A percentile compares a stretch with the other conserved stretches of the same genome.
phyloP scores from a whole-genome alignment of 1,139 yeast species.

The Taphrina betulina region DNA sequence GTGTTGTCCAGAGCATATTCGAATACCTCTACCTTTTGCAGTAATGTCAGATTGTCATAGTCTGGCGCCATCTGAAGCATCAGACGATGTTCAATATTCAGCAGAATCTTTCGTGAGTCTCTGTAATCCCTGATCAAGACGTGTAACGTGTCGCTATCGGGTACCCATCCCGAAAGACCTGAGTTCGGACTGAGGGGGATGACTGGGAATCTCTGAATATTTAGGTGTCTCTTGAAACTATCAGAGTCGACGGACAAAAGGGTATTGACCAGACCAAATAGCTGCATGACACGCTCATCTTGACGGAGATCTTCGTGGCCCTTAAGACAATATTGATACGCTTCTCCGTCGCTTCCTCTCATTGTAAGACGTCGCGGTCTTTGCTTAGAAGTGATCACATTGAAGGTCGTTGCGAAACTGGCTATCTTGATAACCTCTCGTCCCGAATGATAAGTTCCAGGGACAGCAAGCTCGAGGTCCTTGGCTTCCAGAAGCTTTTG shows the following conservation, averaged over 20 bases:
- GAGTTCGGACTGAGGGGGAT: constrained; percentile 95
- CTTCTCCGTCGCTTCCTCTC: constrained; percentile 88
- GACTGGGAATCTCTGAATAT: constrained; percentile 86
- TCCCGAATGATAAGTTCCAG: constrained; percentile 89
- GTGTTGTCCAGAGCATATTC: constrained; percentile 95
- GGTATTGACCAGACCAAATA: constrained; percentile 92
- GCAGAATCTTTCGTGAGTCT: constrained; percentile 80
- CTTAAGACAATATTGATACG: constrained; percentile 74
- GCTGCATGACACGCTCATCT: constrained; percentile 95
- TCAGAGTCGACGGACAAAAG: constrained; percentile 86
- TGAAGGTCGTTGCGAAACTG: constrained; percentile 74
- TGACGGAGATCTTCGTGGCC: constrained; percentile 99
- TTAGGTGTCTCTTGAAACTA: constrained; percentile 92
- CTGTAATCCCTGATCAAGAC: constrained; percentile 87
- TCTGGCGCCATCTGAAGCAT: constrained; percentile 99
- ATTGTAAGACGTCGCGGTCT: constrained; percentile 83
- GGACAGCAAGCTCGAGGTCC: constrained; percentile 83
- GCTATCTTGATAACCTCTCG: constrained; percentile 71
- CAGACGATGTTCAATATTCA: constrained; percentile 90
- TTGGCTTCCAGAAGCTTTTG: constrained; percentile 79
- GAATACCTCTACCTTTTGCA: constrained; percentile 94
- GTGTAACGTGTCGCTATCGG: constrained; percentile 95
- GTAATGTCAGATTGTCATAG: constrained; percentile 79
- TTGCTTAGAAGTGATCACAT: constrained; percentile 94
- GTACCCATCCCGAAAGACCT: constrained; percentile 97